Evolutionary conservation across 495 filamentous ascomycete genomes (phyloP).

Genomic region (Stereocaulon alpinum): DNA sequence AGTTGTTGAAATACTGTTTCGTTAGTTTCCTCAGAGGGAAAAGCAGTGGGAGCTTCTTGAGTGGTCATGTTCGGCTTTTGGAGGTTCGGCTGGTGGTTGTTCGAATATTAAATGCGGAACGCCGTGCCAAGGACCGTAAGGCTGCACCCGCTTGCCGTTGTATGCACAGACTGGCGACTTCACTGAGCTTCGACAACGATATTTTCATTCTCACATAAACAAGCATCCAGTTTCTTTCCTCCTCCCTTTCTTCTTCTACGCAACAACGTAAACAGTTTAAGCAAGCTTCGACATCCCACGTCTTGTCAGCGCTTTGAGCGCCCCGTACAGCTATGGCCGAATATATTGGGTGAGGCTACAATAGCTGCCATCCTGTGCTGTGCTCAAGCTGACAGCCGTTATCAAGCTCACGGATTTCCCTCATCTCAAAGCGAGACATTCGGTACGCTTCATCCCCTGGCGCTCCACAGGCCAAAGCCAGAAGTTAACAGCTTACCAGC

Average conservation of each 20-base stretch:
- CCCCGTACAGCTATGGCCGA: slow-evolving; percentile 42
- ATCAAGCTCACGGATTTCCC: slow-evolving; percentile 61
- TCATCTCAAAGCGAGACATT: slow-evolving; percentile 97
- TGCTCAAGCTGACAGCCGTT: slow-evolving; percentile 20
- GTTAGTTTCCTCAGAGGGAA: not conserved
- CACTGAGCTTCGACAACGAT: not conserved
- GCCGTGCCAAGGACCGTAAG: slow-evolving; percentile 25
- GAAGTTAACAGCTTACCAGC: slow-evolving; percentile 38
- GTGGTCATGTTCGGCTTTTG: not conserved
- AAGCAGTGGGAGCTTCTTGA: not conserved
- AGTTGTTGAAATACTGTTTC: slow-evolving; percentile 13
- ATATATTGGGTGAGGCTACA: slow-evolving; percentile 46
- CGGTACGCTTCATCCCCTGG: slow-evolving; percentile 45
- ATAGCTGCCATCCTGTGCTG: not conserved
- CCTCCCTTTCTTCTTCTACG: not conserved
- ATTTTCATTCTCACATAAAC: not conserved
- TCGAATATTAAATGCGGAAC: slow-evolving; percentile 30
- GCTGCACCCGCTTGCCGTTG: not conserved
- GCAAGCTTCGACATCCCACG: not conserved
- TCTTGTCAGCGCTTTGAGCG: not conserved
- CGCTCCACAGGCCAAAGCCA: not conserved
- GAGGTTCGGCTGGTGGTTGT: slow-evolving; percentile 31
- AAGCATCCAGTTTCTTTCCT: not conserved
- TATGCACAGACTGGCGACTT: not conserved
- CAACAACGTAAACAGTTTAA: not conserved